Percentiles rank a stretch among this genome's conserved stretches.
Conservation (phyloP, 2,329 filamentous ascomycete species). For the Ceratocystis albifundus region DNA sequence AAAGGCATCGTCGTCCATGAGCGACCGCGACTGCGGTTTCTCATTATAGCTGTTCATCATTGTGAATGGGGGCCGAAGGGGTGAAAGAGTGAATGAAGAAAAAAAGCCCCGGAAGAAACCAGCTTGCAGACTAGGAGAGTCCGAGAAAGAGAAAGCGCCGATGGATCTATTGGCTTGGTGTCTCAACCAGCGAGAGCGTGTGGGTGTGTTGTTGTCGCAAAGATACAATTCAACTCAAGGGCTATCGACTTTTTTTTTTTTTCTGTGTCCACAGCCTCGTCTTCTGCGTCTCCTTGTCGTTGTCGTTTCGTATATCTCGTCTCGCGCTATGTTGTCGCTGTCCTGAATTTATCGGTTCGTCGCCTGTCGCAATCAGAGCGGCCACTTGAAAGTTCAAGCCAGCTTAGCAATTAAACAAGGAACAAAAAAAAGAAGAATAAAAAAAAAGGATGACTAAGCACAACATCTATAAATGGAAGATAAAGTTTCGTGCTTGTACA, state of each 20-base stretch:
- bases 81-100: too few relatives aligned
- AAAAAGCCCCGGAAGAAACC: not conserved
- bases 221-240: too few relatives aligned
- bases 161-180: not conserved
- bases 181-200: not conserved
- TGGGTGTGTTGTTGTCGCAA: not conserved
- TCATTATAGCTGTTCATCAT: slow-evolving; percentile 72
- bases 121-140: not conserved
- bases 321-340: not conserved
- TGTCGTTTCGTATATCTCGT: not conserved
- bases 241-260: too few relatives aligned
- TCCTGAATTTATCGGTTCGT: not conserved
- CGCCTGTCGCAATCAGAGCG: too few relatives aligned
- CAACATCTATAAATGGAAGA: not conserved
- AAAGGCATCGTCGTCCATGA: slow-evolving; percentile 65
- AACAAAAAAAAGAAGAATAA: too few relatives aligned
- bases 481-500: not conserved
- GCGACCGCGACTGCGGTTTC: slow-evolving; percentile 26
- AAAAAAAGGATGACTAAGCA: not conserved
- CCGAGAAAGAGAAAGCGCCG: not conserved
- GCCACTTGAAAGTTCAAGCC: not conserved
- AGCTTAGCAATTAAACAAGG: not conserved
- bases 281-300: not conserved
- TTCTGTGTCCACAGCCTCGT: too few relatives aligned
- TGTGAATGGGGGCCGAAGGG: slow-evolving; percentile 11